Evolutionary conservation across 2,329 filamentous ascomycete genomes (phyloP), one percentile per base, ranked within the genome.

Genomic region (Sordariomycetes sp.): DNA sequence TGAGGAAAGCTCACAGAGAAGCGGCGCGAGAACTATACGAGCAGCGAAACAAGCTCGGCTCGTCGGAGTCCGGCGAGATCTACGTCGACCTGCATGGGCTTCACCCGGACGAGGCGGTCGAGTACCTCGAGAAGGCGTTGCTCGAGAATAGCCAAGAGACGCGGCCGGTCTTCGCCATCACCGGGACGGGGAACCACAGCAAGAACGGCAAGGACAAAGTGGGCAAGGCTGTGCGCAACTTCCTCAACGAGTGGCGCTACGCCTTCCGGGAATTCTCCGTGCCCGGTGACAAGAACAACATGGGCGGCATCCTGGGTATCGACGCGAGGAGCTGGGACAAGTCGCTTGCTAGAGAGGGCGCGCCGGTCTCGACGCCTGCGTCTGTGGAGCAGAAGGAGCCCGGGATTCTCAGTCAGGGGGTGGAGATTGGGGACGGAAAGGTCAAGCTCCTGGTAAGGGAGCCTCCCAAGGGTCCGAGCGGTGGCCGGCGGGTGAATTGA

Each of bases 131-230:
- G 69, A 86, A 86, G 61, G 87, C 95, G 45, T 82, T 99, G 24
- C 76, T 91, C 60, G 89, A 95, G 66, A 94, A 96, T 66, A 80
- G 78, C 62, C 78, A 82, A 62, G 84, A 87, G 63, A 79, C 78
- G 39, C 80, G 84, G 24, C 88, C 92, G 2, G 81, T 99, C 50
- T 99, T 97, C 68, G 91, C 91, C 62, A 97, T 99, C 68, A 96
- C 91, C 1, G 94, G 94, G 52, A 97, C 92, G 1, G 94, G 92
- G 3, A 91, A 97, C 66, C 94, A 99, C 72, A 95, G 89, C 69
- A 97, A 97, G 76, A 96, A 96, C 67, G 92, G 94, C 65, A 97
- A 97, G 70, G 94, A 99, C 72, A 99, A 99, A 73, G 89, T 99
- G 39, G 92, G 92, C 67, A 96, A 95, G 72, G 90, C 91, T 1